These are phyloP conservation scores for Capronia americana DNA, from an alignment of 2,329 filamentous ascomycete species.

Conservation along the genomic window DNA sequence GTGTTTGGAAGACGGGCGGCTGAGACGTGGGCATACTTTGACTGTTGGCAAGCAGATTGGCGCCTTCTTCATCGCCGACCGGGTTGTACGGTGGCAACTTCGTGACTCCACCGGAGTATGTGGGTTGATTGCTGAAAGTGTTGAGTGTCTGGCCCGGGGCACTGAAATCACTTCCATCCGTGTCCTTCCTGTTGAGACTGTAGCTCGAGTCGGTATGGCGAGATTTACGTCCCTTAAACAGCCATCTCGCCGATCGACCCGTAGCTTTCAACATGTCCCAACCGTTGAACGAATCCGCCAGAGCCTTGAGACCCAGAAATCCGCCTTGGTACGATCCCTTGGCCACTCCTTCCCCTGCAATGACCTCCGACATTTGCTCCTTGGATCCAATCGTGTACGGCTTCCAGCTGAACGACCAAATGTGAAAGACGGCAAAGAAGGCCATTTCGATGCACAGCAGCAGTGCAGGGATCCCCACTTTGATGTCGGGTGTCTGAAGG, in stretches of 20 bases:
- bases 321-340: constrained; percentile 64
- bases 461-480: constrained; percentile 78
- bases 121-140: constrained; percentile 15
- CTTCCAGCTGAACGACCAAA: constrained; percentile 81
- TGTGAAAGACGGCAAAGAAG: constrained; percentile 75
- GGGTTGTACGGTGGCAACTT: constrained; percentile 20
- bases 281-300: constrained; percentile 75
- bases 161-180: constrained; percentile 23
- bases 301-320: constrained; percentile 67
- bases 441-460: constrained; percentile 86
- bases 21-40: constrained; percentile 16
- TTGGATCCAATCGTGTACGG: constrained; percentile 65
- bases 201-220: constrained; percentile 52
- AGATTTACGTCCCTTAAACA: constrained; percentile 73
- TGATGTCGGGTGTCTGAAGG: constrained; percentile 75
- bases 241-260: constrained; percentile 78
- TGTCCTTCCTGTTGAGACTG: constrained; percentile 36
- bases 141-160: constrained; percentile 28
- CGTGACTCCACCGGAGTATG: constrained; percentile 23
- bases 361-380: constrained; percentile 56
- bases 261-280: constrained; percentile 85
- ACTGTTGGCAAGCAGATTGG: constrained; percentile 47
- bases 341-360: constrained; percentile 49
- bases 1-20: background rate
- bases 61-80: constrained; percentile 46